A percentile compares a stretch with the other conserved stretches of the same genome.
Evolutionary conservation across 768 basidiomycete species (phyloP).

Genomic region (Calocera cornea): DNA sequence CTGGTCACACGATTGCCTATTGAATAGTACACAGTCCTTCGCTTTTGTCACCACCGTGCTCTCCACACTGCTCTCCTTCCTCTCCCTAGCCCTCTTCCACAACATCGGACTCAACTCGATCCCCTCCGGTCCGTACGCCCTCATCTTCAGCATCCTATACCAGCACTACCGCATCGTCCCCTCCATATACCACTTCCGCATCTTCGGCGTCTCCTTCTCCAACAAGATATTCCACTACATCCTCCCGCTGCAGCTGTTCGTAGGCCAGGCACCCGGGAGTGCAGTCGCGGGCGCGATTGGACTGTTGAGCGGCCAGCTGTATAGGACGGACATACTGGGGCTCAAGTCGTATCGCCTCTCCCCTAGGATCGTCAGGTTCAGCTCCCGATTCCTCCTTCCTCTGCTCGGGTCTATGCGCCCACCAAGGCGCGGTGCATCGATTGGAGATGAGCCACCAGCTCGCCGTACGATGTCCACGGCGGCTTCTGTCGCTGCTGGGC

Average conservation of each 20-base stretch:
- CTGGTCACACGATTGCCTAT: slow-evolving; percentile 10
- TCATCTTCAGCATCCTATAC: slow-evolving; percentile 70
- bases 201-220: slow-evolving; percentile 58
- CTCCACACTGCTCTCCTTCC: slow-evolving; percentile 54
- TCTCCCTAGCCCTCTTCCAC: slow-evolving; percentile 50
- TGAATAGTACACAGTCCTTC: slow-evolving; percentile 46
- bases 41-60: slow-evolving; percentile 51
- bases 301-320: slow-evolving; percentile 56
- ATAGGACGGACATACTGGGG: slow-evolving; percentile 68
- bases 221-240: slow-evolving; percentile 67
- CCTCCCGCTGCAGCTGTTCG: slow-evolving; percentile 60
- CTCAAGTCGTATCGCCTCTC: slow-evolving; percentile 72
- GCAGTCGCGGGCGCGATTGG: slow-evolving; percentile 49
- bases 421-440: slow-evolving; percentile 27
- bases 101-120: slow-evolving; percentile 57
- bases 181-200: slow-evolving; percentile 54
- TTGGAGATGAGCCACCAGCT: background rate
- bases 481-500: slow-evolving; percentile 1
- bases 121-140: slow-evolving; percentile 58
- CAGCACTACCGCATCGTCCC: slow-evolving; percentile 73
- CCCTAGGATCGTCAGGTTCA: slow-evolving; percentile 39
- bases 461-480: background rate
- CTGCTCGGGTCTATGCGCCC: slow-evolving; percentile 51
- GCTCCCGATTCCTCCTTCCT: slow-evolving; percentile 46
- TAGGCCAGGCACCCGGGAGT: slow-evolving; percentile 56